phyloP scores from a whole-genome alignment of 208 protist genomes.

The Acanthamoeba healyi region DNA sequence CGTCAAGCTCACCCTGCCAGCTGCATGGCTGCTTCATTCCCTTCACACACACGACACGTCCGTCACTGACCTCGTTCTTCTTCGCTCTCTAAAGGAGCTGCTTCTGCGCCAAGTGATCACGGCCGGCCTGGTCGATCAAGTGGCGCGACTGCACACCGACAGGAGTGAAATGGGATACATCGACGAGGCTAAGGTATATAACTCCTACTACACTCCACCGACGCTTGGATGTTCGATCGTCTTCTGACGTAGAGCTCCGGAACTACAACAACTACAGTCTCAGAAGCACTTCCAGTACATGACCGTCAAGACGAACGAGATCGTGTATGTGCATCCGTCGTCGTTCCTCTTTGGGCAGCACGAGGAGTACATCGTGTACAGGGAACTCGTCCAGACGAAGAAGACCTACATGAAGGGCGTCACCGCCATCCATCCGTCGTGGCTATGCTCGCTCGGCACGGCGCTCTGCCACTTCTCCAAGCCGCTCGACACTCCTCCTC shows the following conservation, averaged over 20 bases:
- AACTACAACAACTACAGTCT: neutral
- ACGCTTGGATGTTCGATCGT: neutral
- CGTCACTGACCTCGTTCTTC: neutral
- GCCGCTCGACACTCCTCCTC: constrained; percentile 68
- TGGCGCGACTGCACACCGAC: constrained; percentile 34
- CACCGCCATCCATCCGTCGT: constrained; percentile 65
- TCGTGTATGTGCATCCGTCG: constrained; percentile 50
- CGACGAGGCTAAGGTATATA: constrained; percentile 22
- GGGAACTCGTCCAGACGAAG: constrained; percentile 69
- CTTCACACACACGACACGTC: no score
- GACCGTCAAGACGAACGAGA: constrained; percentile 56
- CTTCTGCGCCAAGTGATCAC: constrained; percentile 71
- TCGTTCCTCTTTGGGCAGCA: constrained; percentile 67
- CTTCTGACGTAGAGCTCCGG: neutral
- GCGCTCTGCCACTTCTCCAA: constrained; percentile 64
- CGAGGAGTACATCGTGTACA: constrained; percentile 65
- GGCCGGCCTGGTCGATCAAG: constrained; percentile 56
- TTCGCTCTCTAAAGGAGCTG: constrained; percentile 33
- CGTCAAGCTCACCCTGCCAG: no score
- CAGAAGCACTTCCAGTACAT: constrained; percentile 63
- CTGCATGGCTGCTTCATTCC: no score
- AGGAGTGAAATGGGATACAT: constrained; percentile 45
- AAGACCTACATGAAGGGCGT: constrained; percentile 77
- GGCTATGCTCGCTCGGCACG: constrained; percentile 46
- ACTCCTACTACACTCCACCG: neutral